Evolutionary conservation across 148 eudicot species (phyloP).

Genomic region (Silene conica): DNA sequence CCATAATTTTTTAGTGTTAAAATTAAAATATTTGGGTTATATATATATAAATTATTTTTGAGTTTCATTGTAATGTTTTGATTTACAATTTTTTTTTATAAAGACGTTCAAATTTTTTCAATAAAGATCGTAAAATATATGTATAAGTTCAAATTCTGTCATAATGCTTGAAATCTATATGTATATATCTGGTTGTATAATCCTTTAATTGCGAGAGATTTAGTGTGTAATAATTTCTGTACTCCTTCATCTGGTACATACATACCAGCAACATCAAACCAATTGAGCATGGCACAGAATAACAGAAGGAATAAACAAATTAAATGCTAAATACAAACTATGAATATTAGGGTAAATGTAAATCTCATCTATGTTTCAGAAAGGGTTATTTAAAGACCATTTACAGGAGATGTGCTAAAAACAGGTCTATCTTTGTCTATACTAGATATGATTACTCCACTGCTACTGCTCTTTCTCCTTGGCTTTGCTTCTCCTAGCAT

Average conservation of each 20-base stretch:
- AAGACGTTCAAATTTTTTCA: too few relatives aligned
- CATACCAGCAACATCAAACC: not conserved
- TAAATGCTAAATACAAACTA: constrained; percentile 24
- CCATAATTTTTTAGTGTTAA: too few relatives aligned
- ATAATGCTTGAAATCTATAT: too few relatives aligned
- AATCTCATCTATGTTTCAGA: not conserved
- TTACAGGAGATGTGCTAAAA: constrained; percentile 62
- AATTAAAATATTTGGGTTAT: too few relatives aligned
- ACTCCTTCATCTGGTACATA: not conserved
- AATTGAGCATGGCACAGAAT: not conserved
- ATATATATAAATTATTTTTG: too few relatives aligned
- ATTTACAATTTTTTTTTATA: too few relatives aligned
- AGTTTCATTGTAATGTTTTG: too few relatives aligned
- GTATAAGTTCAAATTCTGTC: too few relatives aligned
- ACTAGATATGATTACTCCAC: constrained; percentile 14
- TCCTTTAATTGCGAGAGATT: too few relatives aligned
- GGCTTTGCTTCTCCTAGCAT: constrained; percentile 97
- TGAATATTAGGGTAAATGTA: not conserved
- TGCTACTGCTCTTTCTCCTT: constrained; percentile 63
- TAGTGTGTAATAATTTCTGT: constrained; percentile 4
- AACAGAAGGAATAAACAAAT: not conserved
- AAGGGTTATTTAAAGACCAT: constrained; percentile 40
- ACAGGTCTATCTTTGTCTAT: constrained; percentile 50
- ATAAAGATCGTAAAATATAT: too few relatives aligned
- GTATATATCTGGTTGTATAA: too few relatives aligned